Conservation (phyloP, 371 early-diverging fungal species). For the Rhizopus delemar region DNA sequence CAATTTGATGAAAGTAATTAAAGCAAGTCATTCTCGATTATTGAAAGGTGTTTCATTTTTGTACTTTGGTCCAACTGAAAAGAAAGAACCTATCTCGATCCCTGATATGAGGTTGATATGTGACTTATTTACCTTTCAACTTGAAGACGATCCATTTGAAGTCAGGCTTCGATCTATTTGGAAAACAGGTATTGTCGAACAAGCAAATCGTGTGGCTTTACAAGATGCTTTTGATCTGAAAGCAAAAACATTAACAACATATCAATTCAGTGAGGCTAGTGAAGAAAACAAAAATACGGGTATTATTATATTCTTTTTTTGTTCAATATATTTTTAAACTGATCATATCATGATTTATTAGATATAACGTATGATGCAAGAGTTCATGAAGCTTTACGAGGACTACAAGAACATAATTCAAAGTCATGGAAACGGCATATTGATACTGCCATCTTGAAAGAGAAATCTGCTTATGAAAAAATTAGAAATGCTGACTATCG, state of each 20-base stretch:
- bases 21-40: slow-evolving; percentile 35
- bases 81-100: slow-evolving; percentile 26
- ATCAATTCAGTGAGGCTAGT: slow-evolving; percentile 4
- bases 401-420: slow-evolving; percentile 61
- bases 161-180: slow-evolving; percentile 50
- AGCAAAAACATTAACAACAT: slow-evolving; percentile 42
- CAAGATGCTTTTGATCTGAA: slow-evolving; percentile 62
- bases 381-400: slow-evolving; percentile 59
- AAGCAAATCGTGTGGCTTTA: slow-evolving; percentile 46
- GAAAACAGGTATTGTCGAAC: slow-evolving; percentile 54
- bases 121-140: slow-evolving; percentile 33
- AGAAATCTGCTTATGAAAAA: slow-evolving; percentile 23
- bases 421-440: slow-evolving; percentile 54
- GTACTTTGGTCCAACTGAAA: slow-evolving; percentile 30
- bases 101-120: slow-evolving; percentile 32
- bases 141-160: slow-evolving; percentile 68
- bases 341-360: not conserved
- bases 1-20: slow-evolving; percentile 38
- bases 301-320: not conserved
- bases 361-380: slow-evolving; percentile 8
- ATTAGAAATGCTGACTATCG: slow-evolving; percentile 22
- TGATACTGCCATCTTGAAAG: slow-evolving; percentile 28
- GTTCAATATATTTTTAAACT: not conserved
- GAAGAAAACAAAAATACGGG: slow-evolving; percentile 13
- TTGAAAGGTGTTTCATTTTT: slow-evolving; percentile 29